Evolutionary conservation across 2,329 filamentous ascomycete species (phyloP), one percentile per base, ranked within the genome.

Genomic region (Paraphoma sp.): DNA sequence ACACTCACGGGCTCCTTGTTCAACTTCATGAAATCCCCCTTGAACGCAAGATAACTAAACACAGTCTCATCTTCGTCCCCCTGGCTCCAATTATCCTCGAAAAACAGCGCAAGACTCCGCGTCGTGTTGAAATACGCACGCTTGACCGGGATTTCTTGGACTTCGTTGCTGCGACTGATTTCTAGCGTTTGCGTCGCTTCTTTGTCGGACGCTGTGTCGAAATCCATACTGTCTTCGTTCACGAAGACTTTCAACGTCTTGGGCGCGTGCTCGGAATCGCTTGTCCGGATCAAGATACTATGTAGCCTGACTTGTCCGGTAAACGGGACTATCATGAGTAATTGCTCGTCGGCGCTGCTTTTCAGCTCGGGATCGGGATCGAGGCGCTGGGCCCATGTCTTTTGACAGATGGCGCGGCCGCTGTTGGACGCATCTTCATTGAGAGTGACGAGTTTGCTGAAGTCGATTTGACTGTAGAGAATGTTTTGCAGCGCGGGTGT

Each of bases 281-380:
- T 92, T 2, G 92, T 91, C 73, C 94, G 92, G 56, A 99, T 79
- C 23, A 97, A 84, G 72, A 99, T 88, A 28, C 91, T 89, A 79
- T 98, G 93, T 1, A 99, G 87, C 72, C 96, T 96, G 57, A 97
- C 87, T 78, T 97, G 93, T 46, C 91, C 93, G 1, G 93, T 93
- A 80, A 99, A 99, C 1, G 95, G 95, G 38, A 98, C 85, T 61
- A 89, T 89, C 84, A 99, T 92, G 53, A 99, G 81, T n/a, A 99
- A 78, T 80, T 99, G 93, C 81, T 97, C 93, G 74, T 98, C 95
- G 0, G 89, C 88, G 73, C 96, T 91, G 72, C 92, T 97, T 69
- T 85, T 86, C 30, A 99, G 83, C 78, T 96, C 90, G 0, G 93
- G 92, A 67, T 87, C 80, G 3, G 84, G 76, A 14, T 86, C 77